phyloP scores from a whole-genome alignment of 331 rosid species.

The Saraca asoca region DNA sequence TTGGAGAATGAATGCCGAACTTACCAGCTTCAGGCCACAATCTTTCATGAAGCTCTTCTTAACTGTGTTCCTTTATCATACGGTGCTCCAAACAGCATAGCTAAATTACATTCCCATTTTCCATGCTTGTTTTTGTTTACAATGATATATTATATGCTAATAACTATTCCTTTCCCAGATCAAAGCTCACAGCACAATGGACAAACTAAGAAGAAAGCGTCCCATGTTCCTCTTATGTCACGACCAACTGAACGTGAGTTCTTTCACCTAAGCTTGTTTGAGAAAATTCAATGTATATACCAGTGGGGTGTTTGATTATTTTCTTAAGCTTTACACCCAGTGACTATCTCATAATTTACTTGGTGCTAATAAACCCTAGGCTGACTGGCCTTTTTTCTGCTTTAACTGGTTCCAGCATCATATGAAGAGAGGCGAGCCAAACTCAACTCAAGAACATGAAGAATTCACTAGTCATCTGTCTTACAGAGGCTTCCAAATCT shows the following conservation, averaged over 20 bases:
- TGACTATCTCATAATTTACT: slow-evolving; percentile 1
- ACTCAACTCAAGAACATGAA: slow-evolving; percentile 45
- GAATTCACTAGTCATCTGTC: slow-evolving; percentile 30
- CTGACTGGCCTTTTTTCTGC: slow-evolving; percentile 31
- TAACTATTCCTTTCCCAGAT: slow-evolving; percentile 48
- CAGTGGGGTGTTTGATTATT: slow-evolving; percentile 20
- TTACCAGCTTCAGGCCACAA: slow-evolving; percentile 81
- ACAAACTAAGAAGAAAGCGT: slow-evolving; percentile 60
- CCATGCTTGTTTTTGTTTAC: slow-evolving; percentile 13
- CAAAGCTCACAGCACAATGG: slow-evolving; percentile 37
- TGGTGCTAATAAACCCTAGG: neutral
- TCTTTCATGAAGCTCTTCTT: slow-evolving; percentile 73
- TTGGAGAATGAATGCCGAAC: slow-evolving; percentile 60
- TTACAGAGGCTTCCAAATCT: neutral
- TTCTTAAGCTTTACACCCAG: slow-evolving; percentile 10
- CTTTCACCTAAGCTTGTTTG: slow-evolving; percentile 17
- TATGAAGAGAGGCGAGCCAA: slow-evolving; percentile 81
- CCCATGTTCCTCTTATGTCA: slow-evolving; percentile 66
- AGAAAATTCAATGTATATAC: slow-evolving; percentile 21
- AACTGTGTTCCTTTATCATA: slow-evolving; percentile 53
- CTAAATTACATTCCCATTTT: slow-evolving; percentile 15
- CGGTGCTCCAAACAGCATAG: slow-evolving; percentile 46
- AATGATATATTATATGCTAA: slow-evolving; percentile 27
- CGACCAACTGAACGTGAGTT: slow-evolving; percentile 96
- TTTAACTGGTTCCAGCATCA: slow-evolving; percentile 64